Percentiles rank a stretch among this genome's conserved stretches.
These are phyloP conservation scores for Eucalyptus coolabah DNA, from an alignment of 345 rosid species.

Conservation along the genomic window DNA sequence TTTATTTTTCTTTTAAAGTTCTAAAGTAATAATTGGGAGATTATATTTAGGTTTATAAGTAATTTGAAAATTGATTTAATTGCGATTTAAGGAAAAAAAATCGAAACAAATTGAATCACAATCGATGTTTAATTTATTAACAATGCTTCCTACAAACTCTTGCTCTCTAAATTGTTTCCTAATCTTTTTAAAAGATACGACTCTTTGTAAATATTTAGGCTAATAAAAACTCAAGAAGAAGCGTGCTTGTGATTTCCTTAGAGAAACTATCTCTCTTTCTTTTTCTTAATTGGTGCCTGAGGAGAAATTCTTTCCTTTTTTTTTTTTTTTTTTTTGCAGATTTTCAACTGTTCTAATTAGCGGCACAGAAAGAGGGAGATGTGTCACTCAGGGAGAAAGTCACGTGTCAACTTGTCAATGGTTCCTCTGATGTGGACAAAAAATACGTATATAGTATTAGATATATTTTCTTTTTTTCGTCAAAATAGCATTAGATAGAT, in stretches of 20 bases:
- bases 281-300: neutral
- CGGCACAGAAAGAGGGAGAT: rapidly evolving
- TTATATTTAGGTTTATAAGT: neutral
- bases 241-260: neutral
- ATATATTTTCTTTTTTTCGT: neutral
- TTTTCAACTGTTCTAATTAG: neutral
- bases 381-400: neutral
- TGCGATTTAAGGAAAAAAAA: neutral
- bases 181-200: neutral
- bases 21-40: neutral
- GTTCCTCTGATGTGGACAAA: neutral
- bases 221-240: neutral
- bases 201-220: neutral
- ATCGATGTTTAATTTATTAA: neutral
- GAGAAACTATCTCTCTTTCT: neutral
- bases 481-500: neutral
- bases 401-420: neutral
- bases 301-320: neutral
- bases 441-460: neutral
- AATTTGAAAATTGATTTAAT: neutral
- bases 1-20: no score
- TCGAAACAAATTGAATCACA: neutral
- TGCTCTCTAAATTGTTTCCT: neutral
- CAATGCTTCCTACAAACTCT: neutral
- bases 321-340: neutral